Base-by-base conservation (phyloP, 148 eudicot species). In the Camellia sinensis region DNA sequence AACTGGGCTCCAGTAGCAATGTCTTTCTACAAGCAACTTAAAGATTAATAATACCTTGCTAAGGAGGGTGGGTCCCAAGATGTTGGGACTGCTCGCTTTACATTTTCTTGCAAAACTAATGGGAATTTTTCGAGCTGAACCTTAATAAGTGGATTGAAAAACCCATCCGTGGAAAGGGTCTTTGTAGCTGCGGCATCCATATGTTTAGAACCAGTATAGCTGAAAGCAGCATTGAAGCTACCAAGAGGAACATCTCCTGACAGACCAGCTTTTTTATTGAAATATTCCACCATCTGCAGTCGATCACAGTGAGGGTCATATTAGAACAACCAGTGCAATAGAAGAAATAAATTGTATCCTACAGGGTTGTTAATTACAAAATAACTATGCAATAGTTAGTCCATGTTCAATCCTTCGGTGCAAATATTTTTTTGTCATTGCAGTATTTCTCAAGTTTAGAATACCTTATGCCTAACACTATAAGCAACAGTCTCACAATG, bases 181-280 rank as follows among this genome's bases (percentile, higher is more conserved):
- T 95, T 95, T 69, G 94, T 91, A 65, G 91, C 79, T 62, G 91
- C 91, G 70, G 91, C 84, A 81, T 95, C 98, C 37, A 90, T 69
- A 73, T 87, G 87, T 87, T 88, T 91, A n/a, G 92, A 89, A 70
- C 97, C 94, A 67, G 96, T 90, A 81, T 86, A 93, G 84, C 92
- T 95, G 82, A 91, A 95, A 18, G 94, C 96, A 82, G 93, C 88
- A 87, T 90, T 95, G 91, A 95, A 95, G 88, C 94, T 85, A 81
- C 98, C 98, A 73, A 95, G 92, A 73, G 98, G 96, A 71, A 86
- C 73, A 54, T 79, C 79, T 48, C 85, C 96, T n/a, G 87, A 79
- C 67, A 95, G 83, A 81, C 87, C 85, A 29, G 93, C 92, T 75
- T 84, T 93, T 79, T 83, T 86, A 88, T 95, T 95, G 84, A 89